These are phyloP conservation scores for Suillus lakei DNA, from an alignment of 768 basidiomycete genomes.

Conservation along the genomic window DNA sequence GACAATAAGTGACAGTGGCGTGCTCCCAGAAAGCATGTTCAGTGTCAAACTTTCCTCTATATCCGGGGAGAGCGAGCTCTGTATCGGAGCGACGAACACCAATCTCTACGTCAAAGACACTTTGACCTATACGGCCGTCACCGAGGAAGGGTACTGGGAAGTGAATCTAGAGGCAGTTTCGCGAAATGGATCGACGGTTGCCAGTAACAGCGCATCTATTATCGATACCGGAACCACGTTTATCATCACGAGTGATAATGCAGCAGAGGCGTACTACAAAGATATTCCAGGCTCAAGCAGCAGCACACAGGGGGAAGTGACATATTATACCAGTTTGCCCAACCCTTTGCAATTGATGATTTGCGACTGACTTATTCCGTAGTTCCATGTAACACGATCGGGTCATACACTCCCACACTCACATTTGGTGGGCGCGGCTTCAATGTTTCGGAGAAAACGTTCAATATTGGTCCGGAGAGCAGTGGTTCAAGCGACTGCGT, in stretches of 20 bases:
- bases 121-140: conserved; percentile 43
- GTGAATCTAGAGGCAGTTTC: conserved; percentile 35
- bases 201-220: conserved; percentile 33
- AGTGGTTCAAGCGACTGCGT: conserved; percentile 39
- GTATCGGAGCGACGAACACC: conserved; percentile 57
- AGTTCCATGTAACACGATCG: conserved; percentile 38
- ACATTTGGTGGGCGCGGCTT: conserved; percentile 45
- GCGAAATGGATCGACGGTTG: conserved; percentile 23
- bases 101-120: conserved; percentile 47
- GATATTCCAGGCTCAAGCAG: conserved; percentile 32
- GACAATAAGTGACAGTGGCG: conserved; percentile 44
- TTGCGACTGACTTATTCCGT: conserved; percentile 7
- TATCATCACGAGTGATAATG: conserved; percentile 30
- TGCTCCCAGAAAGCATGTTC: conserved; percentile 44
- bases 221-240: conserved; percentile 39
- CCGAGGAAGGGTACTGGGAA: conserved; percentile 43
- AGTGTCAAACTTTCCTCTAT: conserved; percentile 51
- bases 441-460: conserved; percentile 37
- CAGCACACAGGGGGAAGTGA: neutral
- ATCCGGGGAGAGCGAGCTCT: conserved; percentile 51
- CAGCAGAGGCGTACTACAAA: conserved; percentile 36
- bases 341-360: neutral
- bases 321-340: conserved; percentile 1
- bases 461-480: conserved; percentile 47
- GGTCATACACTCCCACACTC: conserved; percentile 35